Evolutionary conservation across 495 filamentous ascomycete genomes (phyloP).

Genomic region (Daldinia childiae): DNA sequence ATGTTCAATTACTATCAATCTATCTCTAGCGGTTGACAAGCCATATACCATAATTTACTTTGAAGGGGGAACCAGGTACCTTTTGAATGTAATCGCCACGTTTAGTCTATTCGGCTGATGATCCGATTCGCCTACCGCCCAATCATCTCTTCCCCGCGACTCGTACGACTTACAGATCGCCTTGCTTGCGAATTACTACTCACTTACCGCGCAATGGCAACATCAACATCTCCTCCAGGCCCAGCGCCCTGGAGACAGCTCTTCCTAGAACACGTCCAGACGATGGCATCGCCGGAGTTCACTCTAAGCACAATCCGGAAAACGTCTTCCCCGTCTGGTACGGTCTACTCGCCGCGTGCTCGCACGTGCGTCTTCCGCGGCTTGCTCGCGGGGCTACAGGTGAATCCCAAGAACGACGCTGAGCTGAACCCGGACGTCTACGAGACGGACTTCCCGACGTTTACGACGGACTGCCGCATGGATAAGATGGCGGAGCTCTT

Average conservation of each 20-base stretch:
- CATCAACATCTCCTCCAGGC: slow-evolving; percentile 22
- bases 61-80: background rate
- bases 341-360: slow-evolving; percentile 51
- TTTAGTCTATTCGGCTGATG: slow-evolving; percentile 19
- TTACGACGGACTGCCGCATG: slow-evolving; percentile 91
- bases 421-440: slow-evolving; percentile 70
- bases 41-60: background rate
- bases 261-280: slow-evolving; percentile 71
- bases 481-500: slow-evolving; percentile 78
- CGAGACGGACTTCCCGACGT: slow-evolving; percentile 77
- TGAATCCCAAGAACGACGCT: slow-evolving; percentile 69
- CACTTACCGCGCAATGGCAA: slow-evolving; percentile 23
- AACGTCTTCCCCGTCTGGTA: slow-evolving; percentile 29
- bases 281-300: slow-evolving; percentile 72
- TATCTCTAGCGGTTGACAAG: background rate
- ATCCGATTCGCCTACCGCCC: slow-evolving; percentile 15
- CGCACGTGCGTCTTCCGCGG: slow-evolving; percentile 77
- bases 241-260: slow-evolving; percentile 70
- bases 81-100: background rate
- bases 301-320: slow-evolving; percentile 72
- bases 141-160: slow-evolving; percentile 22
- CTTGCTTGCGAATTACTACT: background rate
- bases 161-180: slow-evolving; percentile 27
- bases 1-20: background rate
- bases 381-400: slow-evolving; percentile 75